Evolutionary conservation across 2,329 filamentous ascomycete species (phyloP), one percentile per base, ranked within the genome.

Genomic region (Falciphora oryzae): DNA sequence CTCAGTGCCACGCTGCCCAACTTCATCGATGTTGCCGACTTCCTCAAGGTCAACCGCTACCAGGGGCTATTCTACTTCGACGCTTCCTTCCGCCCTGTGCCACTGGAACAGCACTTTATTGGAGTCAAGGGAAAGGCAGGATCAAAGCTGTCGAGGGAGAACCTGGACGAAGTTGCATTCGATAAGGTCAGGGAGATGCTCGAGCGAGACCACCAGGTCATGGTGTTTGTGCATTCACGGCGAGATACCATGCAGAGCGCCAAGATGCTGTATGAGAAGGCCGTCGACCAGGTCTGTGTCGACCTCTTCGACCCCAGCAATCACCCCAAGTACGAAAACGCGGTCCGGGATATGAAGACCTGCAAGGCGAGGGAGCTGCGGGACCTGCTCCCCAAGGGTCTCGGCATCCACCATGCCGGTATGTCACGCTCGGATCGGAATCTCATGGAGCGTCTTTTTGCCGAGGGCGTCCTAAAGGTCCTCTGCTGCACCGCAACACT

Each of bases 211-310:
- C 95, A 99, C 72, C 95, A 99, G 75, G 85, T 99, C 69, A 99
- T 99, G 96, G 94, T 99, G 0, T 99, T 99, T 75, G 96, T 99
- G 14, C 96, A 99, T 75, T 97, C 94, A 1, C 85, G 95, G 31
- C 93, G 96, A 73, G 96, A 99, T 70, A 99, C 96, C 0, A 87
- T 96, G 69, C 85, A 90, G 67, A 96, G 94, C 1, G 93, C 95
- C 59, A 89, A 91, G 69, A 92, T 89, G 80, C 80, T 99, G 31
- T 88, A 91, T 67, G 89, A 97, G 70, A 93, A 95, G 80, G 95
- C 95, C 1, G 81, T 87, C 2, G 93, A 98, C 44, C 84, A 96
- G 56, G 84, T 87, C 58, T 92, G 90, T 68, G 80, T 87, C 14
- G 91, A 96, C 65, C 81, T 99, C 0, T 93, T 99, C 67, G 93